These are phyloP conservation scores for Trametes meyenii DNA, from an alignment of 768 basidiomycete genomes.

Conservation along the genomic window DNA sequence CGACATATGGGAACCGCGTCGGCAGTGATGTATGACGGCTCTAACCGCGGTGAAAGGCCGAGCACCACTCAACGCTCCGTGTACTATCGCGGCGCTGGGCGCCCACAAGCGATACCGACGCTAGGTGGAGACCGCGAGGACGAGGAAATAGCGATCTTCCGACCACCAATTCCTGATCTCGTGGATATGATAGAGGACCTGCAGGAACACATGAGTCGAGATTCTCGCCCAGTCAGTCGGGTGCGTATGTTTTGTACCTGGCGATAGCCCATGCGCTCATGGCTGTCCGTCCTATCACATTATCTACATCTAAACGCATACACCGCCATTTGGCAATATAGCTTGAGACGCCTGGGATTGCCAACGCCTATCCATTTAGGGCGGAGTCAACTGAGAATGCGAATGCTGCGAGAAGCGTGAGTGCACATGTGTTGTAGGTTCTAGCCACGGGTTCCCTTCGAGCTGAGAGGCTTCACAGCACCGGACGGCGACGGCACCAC, in stretches of 20 bases:
- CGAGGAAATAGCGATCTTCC: neutral
- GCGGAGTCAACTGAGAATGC: neutral
- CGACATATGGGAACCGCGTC: constrained; percentile 11
- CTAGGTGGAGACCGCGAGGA: neutral
- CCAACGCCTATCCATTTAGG: neutral
- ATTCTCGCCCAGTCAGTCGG: neutral
- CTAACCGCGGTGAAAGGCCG: neutral
- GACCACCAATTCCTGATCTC: constrained; percentile 11
- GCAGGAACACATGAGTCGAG: neutral
- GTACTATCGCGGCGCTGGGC: neutral
- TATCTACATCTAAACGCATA: neutral
- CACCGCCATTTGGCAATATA: neutral
- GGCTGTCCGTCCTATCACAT: neutral
- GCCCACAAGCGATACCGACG: neutral
- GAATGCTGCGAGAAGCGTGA: neutral
- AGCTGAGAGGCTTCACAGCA: neutral
- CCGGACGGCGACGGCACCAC: neutral
- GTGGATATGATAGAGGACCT: constrained; percentile 6
- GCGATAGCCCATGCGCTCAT: neutral
- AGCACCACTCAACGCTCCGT: neutral
- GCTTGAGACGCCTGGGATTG: neutral
- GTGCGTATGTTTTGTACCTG: constrained; percentile 2
- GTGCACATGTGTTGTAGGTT: neutral
- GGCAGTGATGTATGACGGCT: neutral
- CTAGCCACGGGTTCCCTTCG: too few relatives aligned